These are phyloP conservation scores for Sarocladiaceae sp. DNA, from an alignment of 2,329 filamentous ascomycete species.

Conservation along the genomic window DNA sequence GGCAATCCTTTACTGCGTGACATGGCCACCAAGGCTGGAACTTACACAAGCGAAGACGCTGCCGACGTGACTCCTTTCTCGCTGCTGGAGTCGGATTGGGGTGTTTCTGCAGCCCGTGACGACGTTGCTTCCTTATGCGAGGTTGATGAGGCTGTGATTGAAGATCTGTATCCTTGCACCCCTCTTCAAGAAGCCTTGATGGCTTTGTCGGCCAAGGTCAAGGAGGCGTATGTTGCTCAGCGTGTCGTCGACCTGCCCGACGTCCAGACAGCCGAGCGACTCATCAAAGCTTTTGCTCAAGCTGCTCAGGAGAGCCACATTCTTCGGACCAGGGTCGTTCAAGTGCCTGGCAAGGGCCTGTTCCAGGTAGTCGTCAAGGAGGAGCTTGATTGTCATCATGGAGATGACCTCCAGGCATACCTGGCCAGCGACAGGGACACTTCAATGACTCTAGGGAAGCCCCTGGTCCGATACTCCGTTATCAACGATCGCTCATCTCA, in stretches of 20 bases:
- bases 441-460: slow-evolving; percentile 36
- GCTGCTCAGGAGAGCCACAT: slow-evolving; percentile 33
- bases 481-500: slow-evolving; percentile 24
- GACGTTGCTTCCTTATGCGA: slow-evolving; percentile 36
- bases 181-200: slow-evolving; percentile 49
- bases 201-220: slow-evolving; percentile 43
- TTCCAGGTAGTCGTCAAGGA: slow-evolving; percentile 41
- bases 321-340: slow-evolving; percentile 43
- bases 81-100: slow-evolving; percentile 30
- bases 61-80: slow-evolving; percentile 30
- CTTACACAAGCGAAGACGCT: slow-evolving; percentile 14
- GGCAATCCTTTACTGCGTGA: slow-evolving; percentile 34
- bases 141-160: slow-evolving; percentile 27
- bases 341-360: slow-evolving; percentile 35
- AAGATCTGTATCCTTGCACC: slow-evolving; percentile 50
- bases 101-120: slow-evolving; percentile 22
- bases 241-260: slow-evolving; percentile 36
- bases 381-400: slow-evolving; percentile 27
- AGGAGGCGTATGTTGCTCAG: slow-evolving; percentile 47
- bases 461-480: slow-evolving; percentile 40
- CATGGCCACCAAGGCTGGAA: slow-evolving; percentile 30
- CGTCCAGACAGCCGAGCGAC: slow-evolving; percentile 25
- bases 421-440: slow-evolving; percentile 32
- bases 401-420: slow-evolving; percentile 31
- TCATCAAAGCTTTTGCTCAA: slow-evolving; percentile 36